Conservation (phyloP, 192 early-diverging fungal genomes). For the Podila horticola region DNA sequence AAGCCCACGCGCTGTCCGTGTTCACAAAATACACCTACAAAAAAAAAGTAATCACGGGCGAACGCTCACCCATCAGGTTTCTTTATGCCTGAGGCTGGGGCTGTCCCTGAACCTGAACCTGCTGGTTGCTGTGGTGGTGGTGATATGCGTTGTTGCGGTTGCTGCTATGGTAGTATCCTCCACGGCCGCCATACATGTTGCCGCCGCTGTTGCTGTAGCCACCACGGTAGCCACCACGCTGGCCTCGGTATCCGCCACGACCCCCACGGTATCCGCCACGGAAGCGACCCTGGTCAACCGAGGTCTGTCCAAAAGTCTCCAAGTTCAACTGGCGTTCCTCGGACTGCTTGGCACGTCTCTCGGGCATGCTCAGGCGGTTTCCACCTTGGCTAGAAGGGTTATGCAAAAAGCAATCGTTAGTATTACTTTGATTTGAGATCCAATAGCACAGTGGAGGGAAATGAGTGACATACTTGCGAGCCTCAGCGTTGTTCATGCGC, state of each 20-base stretch:
- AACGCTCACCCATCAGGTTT: conserved; percentile 10
- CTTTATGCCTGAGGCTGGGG: conserved; percentile 45
- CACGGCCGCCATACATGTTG: conserved; percentile 39
- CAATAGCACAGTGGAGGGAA: neutral
- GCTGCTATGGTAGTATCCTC: conserved; percentile 53
- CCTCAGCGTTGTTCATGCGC: conserved; percentile 67
- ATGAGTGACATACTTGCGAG: conserved; percentile 56
- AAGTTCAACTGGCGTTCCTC: conserved; percentile 93
- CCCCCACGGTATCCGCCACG: conserved; percentile 68
- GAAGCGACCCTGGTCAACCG: conserved; percentile 73
- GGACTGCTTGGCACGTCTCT: conserved; percentile 80
- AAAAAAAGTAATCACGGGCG: neutral
- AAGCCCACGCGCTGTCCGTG: neutral
- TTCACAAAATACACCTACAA: neutral
- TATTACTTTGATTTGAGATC: neutral
- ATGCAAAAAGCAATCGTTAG: conserved; percentile 9
- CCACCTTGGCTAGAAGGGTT: conserved; percentile 26
- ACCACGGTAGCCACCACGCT: conserved; percentile 59
- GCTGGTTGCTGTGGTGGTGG: conserved; percentile 8
- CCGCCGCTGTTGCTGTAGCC: conserved; percentile 47
- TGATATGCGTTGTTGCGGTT: conserved; percentile 29
- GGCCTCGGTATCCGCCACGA: conserved; percentile 57
- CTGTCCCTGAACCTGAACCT: conserved; percentile 27
- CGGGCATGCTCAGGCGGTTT: conserved; percentile 61
- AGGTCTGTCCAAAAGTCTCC: conserved; percentile 96